These are phyloP conservation scores for Pythium phragmitis DNA, from an alignment of 352 stramenopile species.

Conservation along the genomic window DNA sequence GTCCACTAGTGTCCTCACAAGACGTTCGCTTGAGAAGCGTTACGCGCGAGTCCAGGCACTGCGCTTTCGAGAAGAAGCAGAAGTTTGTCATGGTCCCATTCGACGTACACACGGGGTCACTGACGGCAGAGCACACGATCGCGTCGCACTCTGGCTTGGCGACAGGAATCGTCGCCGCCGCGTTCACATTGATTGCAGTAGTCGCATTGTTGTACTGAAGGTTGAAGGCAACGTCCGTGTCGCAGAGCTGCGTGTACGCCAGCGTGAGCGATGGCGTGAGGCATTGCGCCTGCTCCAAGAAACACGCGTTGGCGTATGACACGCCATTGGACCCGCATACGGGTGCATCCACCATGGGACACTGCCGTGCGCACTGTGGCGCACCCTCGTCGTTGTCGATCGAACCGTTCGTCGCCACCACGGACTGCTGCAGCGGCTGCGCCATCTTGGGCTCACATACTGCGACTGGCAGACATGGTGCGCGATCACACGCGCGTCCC, in stretches of 20 bases:
- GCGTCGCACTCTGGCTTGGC: slow-evolving; percentile 14
- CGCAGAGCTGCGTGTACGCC: slow-evolving; percentile 29
- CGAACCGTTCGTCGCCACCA: neutral
- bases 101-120: slow-evolving; percentile 53
- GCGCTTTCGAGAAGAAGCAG: slow-evolving; percentile 37
- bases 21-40: slow-evolving; percentile 28
- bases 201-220: slow-evolving; percentile 30
- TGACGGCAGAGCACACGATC: slow-evolving; percentile 38
- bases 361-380: slow-evolving; percentile 32
- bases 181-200: neutral
- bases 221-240: slow-evolving; percentile 30
- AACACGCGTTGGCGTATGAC: slow-evolving; percentile 55
- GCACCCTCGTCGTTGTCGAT: neutral
- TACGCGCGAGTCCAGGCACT: slow-evolving; percentile 28
- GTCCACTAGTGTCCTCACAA: slow-evolving; percentile 24
- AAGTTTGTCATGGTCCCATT: slow-evolving; percentile 47
- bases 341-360: slow-evolving; percentile 37
- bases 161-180: neutral
- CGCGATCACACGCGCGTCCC: slow-evolving; percentile 33
- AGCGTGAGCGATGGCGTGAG: slow-evolving; percentile 26
- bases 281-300: slow-evolving; percentile 50
- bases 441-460: slow-evolving; percentile 37
- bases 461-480: slow-evolving; percentile 45
- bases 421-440: neutral
- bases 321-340: slow-evolving; percentile 47